These are phyloP conservation scores for Aurantiochytrium sp. DNA, from an alignment of 108 stramenopile genomes.

Conservation along the genomic window DNA sequence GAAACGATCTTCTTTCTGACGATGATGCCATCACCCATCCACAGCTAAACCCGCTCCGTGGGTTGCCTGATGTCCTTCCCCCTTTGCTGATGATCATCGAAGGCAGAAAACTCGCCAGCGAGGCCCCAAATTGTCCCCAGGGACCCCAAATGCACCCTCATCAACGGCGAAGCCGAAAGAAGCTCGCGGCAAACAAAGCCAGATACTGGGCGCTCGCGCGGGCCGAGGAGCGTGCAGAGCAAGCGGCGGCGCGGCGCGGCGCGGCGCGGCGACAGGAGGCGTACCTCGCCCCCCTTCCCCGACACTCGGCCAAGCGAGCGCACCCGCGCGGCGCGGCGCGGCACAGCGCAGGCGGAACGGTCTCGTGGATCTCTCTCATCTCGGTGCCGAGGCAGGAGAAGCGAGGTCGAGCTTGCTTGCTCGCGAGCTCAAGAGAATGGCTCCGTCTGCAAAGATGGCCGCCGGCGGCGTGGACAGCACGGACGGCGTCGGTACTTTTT, in stretches of 20 bases:
- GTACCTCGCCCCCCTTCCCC: background rate
- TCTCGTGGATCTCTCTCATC: no score
- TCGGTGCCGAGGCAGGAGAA: no score
- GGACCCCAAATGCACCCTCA: background rate
- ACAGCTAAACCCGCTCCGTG: no score
- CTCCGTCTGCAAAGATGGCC: background rate
- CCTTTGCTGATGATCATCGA: background rate
- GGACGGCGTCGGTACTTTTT: constrained; percentile 44
- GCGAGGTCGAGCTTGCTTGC: background rate
- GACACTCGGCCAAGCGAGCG: no score
- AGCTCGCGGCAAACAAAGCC: background rate
- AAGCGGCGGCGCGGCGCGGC: background rate
- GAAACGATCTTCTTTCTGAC: no score
- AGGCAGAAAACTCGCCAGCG: background rate
- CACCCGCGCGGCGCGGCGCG: no score
- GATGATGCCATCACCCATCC: no score
- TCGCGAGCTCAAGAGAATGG: background rate
- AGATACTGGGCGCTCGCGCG: background rate
- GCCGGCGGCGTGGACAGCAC: background rate
- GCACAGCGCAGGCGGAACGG: no score
- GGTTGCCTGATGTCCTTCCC: no score
- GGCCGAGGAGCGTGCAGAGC: background rate
- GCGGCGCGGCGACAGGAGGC: background rate
- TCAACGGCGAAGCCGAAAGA: background rate
- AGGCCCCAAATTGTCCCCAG: background rate